A percentile compares a stretch with the other conserved stretches of the same genome.
phyloP scores from a whole-genome alignment of 306 rosid genomes.

The Astragalus membranaceus region DNA sequence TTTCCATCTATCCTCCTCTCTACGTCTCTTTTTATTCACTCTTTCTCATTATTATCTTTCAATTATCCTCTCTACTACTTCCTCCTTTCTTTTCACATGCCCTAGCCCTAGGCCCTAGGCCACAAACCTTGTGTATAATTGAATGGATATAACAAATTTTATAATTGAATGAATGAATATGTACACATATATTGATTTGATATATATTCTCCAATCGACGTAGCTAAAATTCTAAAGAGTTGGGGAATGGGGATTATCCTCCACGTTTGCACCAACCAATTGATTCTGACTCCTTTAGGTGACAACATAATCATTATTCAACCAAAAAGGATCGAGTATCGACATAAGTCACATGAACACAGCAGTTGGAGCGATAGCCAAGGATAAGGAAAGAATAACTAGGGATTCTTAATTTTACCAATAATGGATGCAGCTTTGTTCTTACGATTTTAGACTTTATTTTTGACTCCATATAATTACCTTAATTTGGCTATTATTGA shows the following conservation, averaged over 20 bases:
- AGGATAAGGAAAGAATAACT: background rate
- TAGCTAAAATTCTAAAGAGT: background rate
- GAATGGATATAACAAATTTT: background rate
- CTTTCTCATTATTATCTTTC: no score
- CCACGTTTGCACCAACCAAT: slow-evolving; percentile 20
- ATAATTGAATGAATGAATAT: background rate
- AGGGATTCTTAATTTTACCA: background rate
- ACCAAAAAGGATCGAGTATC: background rate
- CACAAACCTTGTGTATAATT: background rate
- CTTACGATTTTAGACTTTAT: background rate
- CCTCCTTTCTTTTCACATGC: background rate
- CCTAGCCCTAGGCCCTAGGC: background rate
- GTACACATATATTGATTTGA: no score
- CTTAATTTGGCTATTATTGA: background rate
- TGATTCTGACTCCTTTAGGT: slow-evolving; percentile 2
- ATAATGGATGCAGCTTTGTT: background rate
- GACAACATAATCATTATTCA: slow-evolving; percentile 23
- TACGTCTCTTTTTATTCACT: no score
- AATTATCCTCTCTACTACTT: no score
- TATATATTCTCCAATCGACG: no score
- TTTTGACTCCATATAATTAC: background rate
- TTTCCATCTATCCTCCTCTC: no score
- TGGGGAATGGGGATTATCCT: slow-evolving; percentile 9
- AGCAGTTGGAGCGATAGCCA: background rate
- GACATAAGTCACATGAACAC: background rate